Base-by-base conservation (phyloP, 352 stramenopile genomes). In the Phytophthora fragariae region DNA sequence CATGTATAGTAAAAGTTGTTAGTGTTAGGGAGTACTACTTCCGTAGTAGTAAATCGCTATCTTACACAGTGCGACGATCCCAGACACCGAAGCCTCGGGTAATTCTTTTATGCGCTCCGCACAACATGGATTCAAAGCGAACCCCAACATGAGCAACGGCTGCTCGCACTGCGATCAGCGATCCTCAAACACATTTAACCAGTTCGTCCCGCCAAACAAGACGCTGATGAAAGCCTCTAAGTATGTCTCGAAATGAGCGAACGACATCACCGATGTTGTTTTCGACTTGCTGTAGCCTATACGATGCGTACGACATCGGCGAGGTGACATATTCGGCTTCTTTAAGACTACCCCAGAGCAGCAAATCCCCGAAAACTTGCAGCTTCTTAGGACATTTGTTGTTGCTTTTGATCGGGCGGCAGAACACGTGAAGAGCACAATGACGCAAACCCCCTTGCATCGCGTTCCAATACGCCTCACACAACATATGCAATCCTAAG, bases 371-470 rank as follows among this genome's bases (percentile, higher is more conserved):
- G 46, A 12, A 69, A 59, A 27, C 10, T 62, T 54, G 5, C 17
- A 69, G 8, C 1, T 4, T 27, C 2, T 6, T 24, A 9, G 55
- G 64, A 60, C 1, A 57, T 46, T 17, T 21, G 19, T 55, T 35
- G n/a, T 63, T 11, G 2, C 35, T 12, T 15, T 46, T 11, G 10
- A n/a, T 49, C 21, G 55, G 29, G 3, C 14, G 11, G 5, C 10
- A 44, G 8, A 64, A 14, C 19, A 59, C 39, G 12, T 49, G 19
- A 19, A 71, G 15, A 0, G 64, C 41, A 37, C 5, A 65, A 21
- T 3, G 64, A 65, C 8, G 56, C 55, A 71, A 71, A n/a, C 19
- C 60, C 1, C 19, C 64, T 46, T 64, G 64, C 31, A 65, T 70
- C 2, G 64, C 65, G n/a, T 71, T 71, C 56, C 55, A 71, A 7